Evolutionary conservation across 2,329 filamentous ascomycete species (phyloP), one percentile per base, ranked within the genome.

Genomic region (Rachicladosporium sp.): DNA sequence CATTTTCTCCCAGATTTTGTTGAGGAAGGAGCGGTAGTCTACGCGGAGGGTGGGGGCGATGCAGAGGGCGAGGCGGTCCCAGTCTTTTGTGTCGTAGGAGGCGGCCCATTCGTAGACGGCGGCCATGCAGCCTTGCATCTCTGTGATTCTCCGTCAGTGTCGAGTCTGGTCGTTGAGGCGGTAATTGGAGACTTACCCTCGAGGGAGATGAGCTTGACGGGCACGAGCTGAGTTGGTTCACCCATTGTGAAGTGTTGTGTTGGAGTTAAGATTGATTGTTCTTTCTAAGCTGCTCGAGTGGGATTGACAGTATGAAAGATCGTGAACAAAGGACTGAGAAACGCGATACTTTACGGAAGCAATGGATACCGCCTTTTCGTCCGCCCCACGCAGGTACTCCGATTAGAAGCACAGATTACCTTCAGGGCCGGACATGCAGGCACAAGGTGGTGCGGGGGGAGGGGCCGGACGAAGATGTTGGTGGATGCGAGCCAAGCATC

Each of bases 41-140:
- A 86, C 71, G 69, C 80, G 57, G 23, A 54, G 46, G 35, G 70
- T 76, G 1, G 78, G 77, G 2, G 78, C 77, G 48, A 82, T 76
- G 63, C 71, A 74, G 46, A 69, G 72, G 48, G 64, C 54, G 21
- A 80, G 67, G 37, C 74, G 69, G 10, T 67, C 63, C 74, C 76
- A 80, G 61, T 80, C 73, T 60, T 80, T 80, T 57, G 68, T 69
- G 58, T 79, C 75, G 59, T 79, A 78, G 63, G 70, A 74, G 56
- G 78, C 74, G 41, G 73, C 74, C 76, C 76, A 80, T 52, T 78
- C 71, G 57, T 73, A 78, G 49, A 67, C 62, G 48, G 55, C 56
- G 46, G 54, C 53, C 56, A 59, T 59, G 55, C 57, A 60, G 49
- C 55, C 56, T 53, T 58, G 56, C 53, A 57, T 58, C 45, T 60